Conservation (phyloP, 768 basidiomycete species). For the Tylopilus sp. region DNA sequence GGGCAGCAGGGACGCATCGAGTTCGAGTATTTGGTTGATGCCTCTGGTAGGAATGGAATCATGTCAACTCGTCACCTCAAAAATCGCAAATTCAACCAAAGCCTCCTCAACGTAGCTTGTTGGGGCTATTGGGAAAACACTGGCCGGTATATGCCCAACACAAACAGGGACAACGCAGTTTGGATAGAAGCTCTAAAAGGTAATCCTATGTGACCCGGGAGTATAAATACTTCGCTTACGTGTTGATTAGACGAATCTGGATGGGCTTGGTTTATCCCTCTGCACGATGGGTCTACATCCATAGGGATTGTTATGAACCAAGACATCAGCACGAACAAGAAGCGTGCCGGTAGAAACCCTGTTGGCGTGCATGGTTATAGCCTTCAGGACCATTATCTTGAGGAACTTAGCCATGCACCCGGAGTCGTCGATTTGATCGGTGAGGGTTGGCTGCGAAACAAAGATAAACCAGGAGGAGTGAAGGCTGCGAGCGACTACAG, state of each 20-base stretch:
- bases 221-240: background rate
- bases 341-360: background rate
- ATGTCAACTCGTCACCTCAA: constrained; percentile 29
- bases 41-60: constrained; percentile 10
- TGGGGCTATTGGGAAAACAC: background rate
- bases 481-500: background rate
- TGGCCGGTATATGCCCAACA: background rate
- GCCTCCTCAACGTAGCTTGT: constrained; percentile 32
- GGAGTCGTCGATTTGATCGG: background rate
- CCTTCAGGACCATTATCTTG: background rate
- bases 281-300: background rate
- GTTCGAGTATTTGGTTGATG: constrained; percentile 10
- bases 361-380: background rate
- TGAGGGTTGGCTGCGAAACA: background rate
- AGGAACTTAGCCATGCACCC: background rate
- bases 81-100: constrained; percentile 33
- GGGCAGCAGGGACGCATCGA: background rate
- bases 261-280: background rate
- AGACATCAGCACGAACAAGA: background rate
- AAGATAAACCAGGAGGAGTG: background rate
- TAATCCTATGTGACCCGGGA: background rate
- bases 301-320: background rate
- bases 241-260: background rate
- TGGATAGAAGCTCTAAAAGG: background rate
- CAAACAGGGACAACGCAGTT: background rate